Base-by-base conservation (phyloP, 495 filamentous ascomycete species). In the Penicillium herquei region DNA sequence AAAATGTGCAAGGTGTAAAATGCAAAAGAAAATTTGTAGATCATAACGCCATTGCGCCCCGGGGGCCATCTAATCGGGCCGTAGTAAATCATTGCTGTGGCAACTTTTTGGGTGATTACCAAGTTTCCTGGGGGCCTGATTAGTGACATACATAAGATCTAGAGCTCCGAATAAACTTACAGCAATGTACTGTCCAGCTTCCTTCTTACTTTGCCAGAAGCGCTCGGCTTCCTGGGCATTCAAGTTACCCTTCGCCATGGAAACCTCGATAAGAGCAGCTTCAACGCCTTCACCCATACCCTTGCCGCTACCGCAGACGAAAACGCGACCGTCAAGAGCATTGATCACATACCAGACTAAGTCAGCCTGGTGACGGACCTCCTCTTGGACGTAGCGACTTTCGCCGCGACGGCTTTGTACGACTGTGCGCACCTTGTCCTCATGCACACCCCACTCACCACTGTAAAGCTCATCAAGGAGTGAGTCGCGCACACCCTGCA, bases 211-310 rank as follows among this genome's bases (percentile, higher is more conserved):
- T 13, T 77, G 72, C 91, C 91, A 93, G 66, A 92, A 96, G 49
- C 83, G 72, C 69, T 79, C 76, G 0, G 90, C 90, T 66, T 91
- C 89, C 31, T 89, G 82, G 32, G 75, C 66, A 58, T 87, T 84
- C 18, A 94, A 69, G 57, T 88, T 88, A 6, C 89, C 91, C 78
- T 89, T 92, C 40, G 80, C 75, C 83, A 91, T 89, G 26, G 88
- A 87, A 4, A 91, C 88, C 59, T 93, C 88, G 17, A 92, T 75
- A 13, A 95, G 77, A 2, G 90, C 88, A 50, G 81, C 77, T 70
- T 97, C 90, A 0, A 98, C 94, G 13, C 94, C 95, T 68, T 98
- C 94, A 39, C 94, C 94, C 94, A 98, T 98, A 6, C 94, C 94
- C 76, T 91, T 89, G 55, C 84, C 88, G 64, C 88, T 92, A 16